Conservation (phyloP, 495 filamentous ascomycete genomes). For the Oleoguttula mirabilis region DNA sequence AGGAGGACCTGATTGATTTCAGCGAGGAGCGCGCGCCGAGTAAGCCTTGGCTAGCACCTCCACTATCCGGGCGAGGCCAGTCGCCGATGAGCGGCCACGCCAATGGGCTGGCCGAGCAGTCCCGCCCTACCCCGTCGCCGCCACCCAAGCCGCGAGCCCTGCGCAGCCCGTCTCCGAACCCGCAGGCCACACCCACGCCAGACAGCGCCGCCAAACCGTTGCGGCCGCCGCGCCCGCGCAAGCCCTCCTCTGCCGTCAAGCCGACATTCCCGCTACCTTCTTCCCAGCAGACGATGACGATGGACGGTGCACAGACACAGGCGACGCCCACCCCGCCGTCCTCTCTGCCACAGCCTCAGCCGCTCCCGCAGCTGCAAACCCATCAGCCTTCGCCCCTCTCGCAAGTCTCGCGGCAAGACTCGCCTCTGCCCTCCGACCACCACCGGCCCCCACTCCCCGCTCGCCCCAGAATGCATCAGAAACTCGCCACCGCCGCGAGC, state of each 20-base stretch:
- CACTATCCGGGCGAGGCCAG: background rate
- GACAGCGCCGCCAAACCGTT: slow-evolving; percentile 7
- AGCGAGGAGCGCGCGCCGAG: slow-evolving; percentile 14
- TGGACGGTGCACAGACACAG: slow-evolving; percentile 7
- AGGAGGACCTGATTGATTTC: slow-evolving; percentile 30
- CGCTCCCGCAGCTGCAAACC: slow-evolving; percentile 1
- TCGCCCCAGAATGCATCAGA: too few species aligned
- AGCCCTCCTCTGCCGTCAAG: slow-evolving; percentile 24
- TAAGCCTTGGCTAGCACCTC: slow-evolving; percentile 12
- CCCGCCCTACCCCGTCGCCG: slow-evolving; percentile 21
- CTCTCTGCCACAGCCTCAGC: slow-evolving; percentile 1
- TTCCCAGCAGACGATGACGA: too few species aligned
- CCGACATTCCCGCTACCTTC: slow-evolving; percentile 2
- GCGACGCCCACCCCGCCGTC: slow-evolving; percentile 3
- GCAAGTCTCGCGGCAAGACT: slow-evolving; percentile 10
- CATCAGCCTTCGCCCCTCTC: slow-evolving; percentile 17
- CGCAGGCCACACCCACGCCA: background rate
- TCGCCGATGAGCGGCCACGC: background rate
- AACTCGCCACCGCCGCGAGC: too few species aligned
- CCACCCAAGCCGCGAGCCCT: slow-evolving; percentile 28
- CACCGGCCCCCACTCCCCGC: slow-evolving; percentile 5
- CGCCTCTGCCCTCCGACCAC: background rate
- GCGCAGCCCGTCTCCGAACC: slow-evolving; percentile 24
- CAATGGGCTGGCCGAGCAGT: slow-evolving; percentile 1
- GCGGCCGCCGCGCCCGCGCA: slow-evolving; percentile 23